A percentile compares a stretch with the other conserved stretches of the same genome.
Evolutionary conservation across 2,329 filamentous ascomycete genomes (phyloP).

Genomic region (Ceratocystis colombiana): DNA sequence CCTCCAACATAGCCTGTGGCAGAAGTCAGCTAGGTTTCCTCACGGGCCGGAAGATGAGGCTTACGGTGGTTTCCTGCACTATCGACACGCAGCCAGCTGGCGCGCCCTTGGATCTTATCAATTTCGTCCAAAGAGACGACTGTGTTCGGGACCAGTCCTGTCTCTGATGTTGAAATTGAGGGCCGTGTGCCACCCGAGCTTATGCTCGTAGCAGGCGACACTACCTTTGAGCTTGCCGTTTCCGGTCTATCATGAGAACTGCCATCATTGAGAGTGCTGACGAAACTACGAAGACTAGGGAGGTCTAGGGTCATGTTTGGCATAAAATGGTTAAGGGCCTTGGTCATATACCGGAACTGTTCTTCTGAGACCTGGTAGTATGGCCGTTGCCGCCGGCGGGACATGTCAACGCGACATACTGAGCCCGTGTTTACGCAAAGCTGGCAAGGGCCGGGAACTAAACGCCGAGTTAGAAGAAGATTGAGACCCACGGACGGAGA

Average conservation of each 20-base stretch:
- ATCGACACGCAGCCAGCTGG: conserved; percentile 3
- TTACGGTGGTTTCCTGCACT: conserved; percentile 8
- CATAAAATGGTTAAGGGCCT: conserved; percentile 30
- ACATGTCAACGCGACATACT: conserved; percentile 29
- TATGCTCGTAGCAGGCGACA: background rate
- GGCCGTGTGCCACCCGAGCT: conserved; percentile 1
- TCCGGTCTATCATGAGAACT: background rate
- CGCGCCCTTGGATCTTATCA: conserved; percentile 7
- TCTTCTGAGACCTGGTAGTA: conserved; percentile 31
- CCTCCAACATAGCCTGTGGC: conserved; percentile 28
- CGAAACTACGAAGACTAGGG: conserved; percentile 27
- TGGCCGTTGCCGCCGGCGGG: conserved; percentile 30
- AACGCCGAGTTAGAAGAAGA: background rate
- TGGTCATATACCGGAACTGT: conserved; percentile 30
- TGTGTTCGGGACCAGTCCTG: background rate
- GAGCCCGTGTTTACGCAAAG: conserved; percentile 30
- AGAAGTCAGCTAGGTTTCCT: conserved; percentile 14
- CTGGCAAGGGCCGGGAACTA: conserved; percentile 30
- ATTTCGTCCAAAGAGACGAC: conserved; percentile 5
- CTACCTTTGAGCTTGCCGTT: background rate
- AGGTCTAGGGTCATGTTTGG: conserved; percentile 29
- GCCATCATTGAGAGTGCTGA: conserved; percentile 1
- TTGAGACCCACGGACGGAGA: background rate
- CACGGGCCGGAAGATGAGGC: background rate
- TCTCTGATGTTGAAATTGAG: background rate